Percentiles rank a stretch among this genome's conserved stretches.
phyloP scores from a whole-genome alignment of 2,329 filamentous ascomycete genomes.

The Fonsecaea monophora region DNA sequence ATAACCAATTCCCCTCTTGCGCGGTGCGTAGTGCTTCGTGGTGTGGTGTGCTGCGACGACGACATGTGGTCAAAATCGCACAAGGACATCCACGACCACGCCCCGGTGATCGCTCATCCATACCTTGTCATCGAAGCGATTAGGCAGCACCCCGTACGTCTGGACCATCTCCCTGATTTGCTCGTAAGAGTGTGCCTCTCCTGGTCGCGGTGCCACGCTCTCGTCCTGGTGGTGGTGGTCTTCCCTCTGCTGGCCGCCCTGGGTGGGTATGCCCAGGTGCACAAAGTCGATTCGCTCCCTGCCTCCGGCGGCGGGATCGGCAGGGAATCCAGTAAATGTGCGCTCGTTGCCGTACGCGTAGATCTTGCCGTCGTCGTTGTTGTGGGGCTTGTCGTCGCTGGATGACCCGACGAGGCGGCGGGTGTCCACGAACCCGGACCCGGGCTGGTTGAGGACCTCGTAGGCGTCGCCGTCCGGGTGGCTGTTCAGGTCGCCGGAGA shows the following conservation, averaged over 20 bases:
- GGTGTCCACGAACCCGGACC: constrained; percentile 49
- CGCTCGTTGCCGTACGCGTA: constrained; percentile 57
- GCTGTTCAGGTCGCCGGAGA: constrained; percentile 65
- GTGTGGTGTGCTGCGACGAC: no score
- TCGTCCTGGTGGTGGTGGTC: not conserved
- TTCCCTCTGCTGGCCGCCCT: constrained; percentile 20
- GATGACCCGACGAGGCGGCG: constrained; percentile 44
- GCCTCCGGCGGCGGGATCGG: constrained; percentile 44
- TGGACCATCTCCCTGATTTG: constrained; percentile 50
- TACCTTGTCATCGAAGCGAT: constrained; percentile 62
- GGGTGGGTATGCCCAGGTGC: constrained; percentile 47
- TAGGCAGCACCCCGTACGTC: constrained; percentile 60
- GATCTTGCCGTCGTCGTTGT: constrained; percentile 32
- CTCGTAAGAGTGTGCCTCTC: not conserved
- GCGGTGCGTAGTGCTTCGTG: no score
- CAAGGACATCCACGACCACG: constrained; percentile 59
- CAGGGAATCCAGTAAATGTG: constrained; percentile 62
- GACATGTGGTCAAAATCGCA: constrained; percentile 4
- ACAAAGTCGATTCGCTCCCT: constrained; percentile 60
- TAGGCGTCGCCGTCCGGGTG: constrained; percentile 61
- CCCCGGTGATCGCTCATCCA: constrained; percentile 64
- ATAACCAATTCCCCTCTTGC: no score
- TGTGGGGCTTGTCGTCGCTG: constrained; percentile 18
- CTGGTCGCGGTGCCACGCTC: no score
- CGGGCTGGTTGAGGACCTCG: constrained; percentile 51